Evolutionary conservation across 768 basidiomycete species (phyloP).

Genomic region (Rhodotorula taiwanensis): DNA sequence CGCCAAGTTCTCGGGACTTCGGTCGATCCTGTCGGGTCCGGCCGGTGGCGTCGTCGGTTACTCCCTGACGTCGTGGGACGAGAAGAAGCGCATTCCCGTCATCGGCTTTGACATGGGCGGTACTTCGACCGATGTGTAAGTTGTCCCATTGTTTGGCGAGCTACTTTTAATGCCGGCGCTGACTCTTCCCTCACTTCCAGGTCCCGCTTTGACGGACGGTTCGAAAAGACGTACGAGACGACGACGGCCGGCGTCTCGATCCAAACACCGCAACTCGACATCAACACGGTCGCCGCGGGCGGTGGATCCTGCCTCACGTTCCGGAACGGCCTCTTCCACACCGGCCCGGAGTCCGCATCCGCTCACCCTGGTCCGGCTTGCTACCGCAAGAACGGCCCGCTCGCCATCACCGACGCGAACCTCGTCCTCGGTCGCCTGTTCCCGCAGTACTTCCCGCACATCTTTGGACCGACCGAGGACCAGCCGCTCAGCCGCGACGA

Average conservation of each 20-base stretch:
- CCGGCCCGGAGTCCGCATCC: slow-evolving; percentile 87
- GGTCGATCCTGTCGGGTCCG: slow-evolving; percentile 65
- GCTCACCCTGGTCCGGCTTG: slow-evolving; percentile 90
- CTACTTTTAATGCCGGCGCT: not conserved
- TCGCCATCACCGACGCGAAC: slow-evolving; percentile 91
- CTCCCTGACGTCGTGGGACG: slow-evolving; percentile 80
- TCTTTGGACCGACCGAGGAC: slow-evolving; percentile 82
- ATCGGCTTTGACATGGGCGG: slow-evolving; percentile 77
- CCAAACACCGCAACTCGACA: slow-evolving; percentile 85
- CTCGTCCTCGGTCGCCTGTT: slow-evolving; percentile 79
- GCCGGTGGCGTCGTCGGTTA: slow-evolving; percentile 96
- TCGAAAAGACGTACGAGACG: slow-evolving; percentile 89
- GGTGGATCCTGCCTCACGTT: slow-evolving; percentile 85
- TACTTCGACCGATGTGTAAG: slow-evolving; percentile 72
- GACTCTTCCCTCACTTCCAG: slow-evolving; percentile 42
- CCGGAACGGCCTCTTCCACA: slow-evolving; percentile 79
- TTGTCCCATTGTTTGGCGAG: too few relatives aligned
- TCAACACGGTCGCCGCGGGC: slow-evolving; percentile 84
- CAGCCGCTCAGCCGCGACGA: slow-evolving; percentile 74
- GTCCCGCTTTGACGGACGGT: slow-evolving; percentile 80
- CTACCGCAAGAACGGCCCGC: slow-evolving; percentile 69
- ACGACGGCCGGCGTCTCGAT: slow-evolving; percentile 91
- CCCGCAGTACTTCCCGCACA: slow-evolving; percentile 87
- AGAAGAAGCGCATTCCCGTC: slow-evolving; percentile 43
- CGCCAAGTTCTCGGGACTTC: slow-evolving; percentile 80